A percentile compares a stretch with the other conserved stretches of the same genome.
Conservation (phyloP, 192 early-diverging fungal species). For the Thoreauomyces humboldtii region DNA sequence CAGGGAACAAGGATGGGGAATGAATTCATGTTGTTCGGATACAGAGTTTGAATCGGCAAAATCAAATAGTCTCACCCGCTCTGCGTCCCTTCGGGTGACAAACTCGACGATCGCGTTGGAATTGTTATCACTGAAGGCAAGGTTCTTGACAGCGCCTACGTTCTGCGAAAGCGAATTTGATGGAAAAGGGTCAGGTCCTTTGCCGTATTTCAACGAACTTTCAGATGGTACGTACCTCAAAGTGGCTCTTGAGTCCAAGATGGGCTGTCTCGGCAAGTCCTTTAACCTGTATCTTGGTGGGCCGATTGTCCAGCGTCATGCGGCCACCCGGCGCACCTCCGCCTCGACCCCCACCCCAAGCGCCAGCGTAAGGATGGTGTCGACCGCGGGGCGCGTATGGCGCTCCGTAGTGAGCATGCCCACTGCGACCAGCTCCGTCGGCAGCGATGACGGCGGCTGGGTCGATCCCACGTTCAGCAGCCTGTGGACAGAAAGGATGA, state of each 20-base stretch:
- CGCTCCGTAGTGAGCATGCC: no score
- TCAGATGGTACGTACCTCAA: slow-evolving; percentile 64
- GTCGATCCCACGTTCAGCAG: slow-evolving; percentile 37
- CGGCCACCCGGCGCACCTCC: slow-evolving; percentile 33
- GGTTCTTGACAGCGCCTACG: slow-evolving; percentile 50
- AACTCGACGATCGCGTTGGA: slow-evolving; percentile 50
- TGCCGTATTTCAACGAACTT: no score
- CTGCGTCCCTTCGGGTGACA: slow-evolving; percentile 55
- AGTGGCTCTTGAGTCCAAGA: slow-evolving; percentile 53
- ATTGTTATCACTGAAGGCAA: slow-evolving; percentile 43
- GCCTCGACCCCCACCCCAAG: slow-evolving; percentile 49
- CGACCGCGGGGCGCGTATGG: slow-evolving; percentile 30
- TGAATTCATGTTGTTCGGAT: background rate
- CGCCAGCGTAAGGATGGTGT: no score
- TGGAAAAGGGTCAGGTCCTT: no score
- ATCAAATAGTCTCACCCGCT: slow-evolving; percentile 38
- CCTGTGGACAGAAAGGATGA: slow-evolving; percentile 29
- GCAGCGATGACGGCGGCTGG: slow-evolving; percentile 24
- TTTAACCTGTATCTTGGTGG: slow-evolving; percentile 65
- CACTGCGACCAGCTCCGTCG: slow-evolving; percentile 3
- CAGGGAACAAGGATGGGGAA: background rate
- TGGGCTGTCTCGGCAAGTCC: slow-evolving; percentile 46
- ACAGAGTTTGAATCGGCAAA: background rate
- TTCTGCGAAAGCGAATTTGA: slow-evolving; percentile 16
- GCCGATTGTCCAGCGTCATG: slow-evolving; percentile 67